Percentiles rank a stretch among this genome's conserved stretches.
phyloP scores from a whole-genome alignment of 1,139 yeast species.

The Hansenula lynferdii region DNA sequence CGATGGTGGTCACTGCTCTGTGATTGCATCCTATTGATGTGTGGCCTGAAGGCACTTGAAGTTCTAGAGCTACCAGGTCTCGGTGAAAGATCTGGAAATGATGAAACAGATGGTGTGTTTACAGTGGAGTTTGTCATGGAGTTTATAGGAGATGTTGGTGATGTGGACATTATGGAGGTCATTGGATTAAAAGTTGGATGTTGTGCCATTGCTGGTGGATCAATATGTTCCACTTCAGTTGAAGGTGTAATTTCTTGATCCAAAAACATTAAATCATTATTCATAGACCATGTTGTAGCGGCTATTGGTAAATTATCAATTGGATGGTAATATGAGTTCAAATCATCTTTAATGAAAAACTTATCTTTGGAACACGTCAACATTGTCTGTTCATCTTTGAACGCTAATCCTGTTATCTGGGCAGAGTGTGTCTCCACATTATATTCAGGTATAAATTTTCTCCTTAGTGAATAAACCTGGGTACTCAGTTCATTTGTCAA shows the following conservation, averaged over 20 bases:
- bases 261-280: conserved; percentile 46
- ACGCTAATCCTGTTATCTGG: conserved; percentile 44
- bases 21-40: conserved; percentile 13
- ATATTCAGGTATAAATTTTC: conserved; percentile 74
- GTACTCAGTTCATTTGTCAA: conserved; percentile 73
- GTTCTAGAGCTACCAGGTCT: conserved; percentile 21
- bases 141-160: conserved; percentile 8
- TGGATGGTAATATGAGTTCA: conserved; percentile 44
- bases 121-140: background rate
- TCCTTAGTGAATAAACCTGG: conserved; percentile 64
- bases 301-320: conserved; percentile 49
- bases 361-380: conserved; percentile 52
- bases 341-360: conserved; percentile 50
- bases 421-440: conserved; percentile 49
- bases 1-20: conserved; percentile 8
- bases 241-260: conserved; percentile 37
- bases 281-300: conserved; percentile 54
- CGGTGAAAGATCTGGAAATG: conserved; percentile 10
- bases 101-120: conserved; percentile 3
- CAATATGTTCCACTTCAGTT: background rate
- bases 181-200: conserved; percentile 3
- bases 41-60: conserved; percentile 17
- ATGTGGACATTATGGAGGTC: conserved; percentile 4
- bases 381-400: conserved; percentile 45
- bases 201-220: conserved; percentile 4